These are phyloP conservation scores for Nyssa sinensis DNA, from an alignment of 148 eudicot genomes.

Conservation along the genomic window DNA sequence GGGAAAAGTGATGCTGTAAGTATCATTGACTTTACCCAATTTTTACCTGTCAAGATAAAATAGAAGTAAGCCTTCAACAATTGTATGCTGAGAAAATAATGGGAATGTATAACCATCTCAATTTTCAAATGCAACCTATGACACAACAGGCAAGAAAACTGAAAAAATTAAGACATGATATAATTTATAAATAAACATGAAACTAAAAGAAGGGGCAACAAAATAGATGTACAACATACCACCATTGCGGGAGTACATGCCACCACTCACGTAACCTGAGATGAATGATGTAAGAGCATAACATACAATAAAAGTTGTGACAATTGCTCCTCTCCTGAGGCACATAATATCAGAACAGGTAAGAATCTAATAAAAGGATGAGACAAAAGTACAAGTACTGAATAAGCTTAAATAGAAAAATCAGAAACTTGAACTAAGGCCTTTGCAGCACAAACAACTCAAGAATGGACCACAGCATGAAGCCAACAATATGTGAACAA, in stretches of 20 bases:
- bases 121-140: too few relatives aligned
- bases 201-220: not conserved
- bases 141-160: too few relatives aligned
- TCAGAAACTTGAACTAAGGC: not conserved
- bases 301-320: slow-evolving; percentile 60
- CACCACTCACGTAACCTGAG: slow-evolving; percentile 72
- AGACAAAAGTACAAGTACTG: not conserved
- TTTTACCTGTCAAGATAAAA: slow-evolving; percentile 46
- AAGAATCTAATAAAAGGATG: not conserved
- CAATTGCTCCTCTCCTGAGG: slow-evolving; percentile 68
- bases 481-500: too few relatives aligned
- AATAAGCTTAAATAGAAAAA: too few relatives aligned
- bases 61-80: not conserved
- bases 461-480: not conserved
- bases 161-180: not conserved
- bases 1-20: slow-evolving; percentile 68
- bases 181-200: not conserved
- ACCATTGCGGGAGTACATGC: slow-evolving; percentile 66
- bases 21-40: slow-evolving; percentile 63
- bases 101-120: not conserved
- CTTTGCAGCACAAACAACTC: not conserved
- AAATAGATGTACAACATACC: slow-evolving; percentile 34
- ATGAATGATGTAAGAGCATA: slow-evolving; percentile 70
- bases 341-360: slow-evolving; percentile 1
- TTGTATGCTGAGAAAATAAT: not conserved